Evolutionary conservation across 1,139 yeast species (phyloP), one percentile per base, ranked within the genome.

Genomic region (Debaryomycetaceae sp.): DNA sequence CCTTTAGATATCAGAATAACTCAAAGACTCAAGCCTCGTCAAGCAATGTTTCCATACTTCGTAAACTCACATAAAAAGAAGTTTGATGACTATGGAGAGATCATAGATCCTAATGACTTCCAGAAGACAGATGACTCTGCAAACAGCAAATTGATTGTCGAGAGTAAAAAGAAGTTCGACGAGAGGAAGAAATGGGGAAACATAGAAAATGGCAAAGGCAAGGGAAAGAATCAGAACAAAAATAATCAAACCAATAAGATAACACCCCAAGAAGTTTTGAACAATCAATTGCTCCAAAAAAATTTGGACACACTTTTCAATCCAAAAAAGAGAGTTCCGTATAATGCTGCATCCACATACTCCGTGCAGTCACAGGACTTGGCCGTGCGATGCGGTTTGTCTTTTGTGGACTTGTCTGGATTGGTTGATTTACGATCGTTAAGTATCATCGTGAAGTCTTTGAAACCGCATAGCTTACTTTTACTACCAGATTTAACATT

Each of bases 71-170:
- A 66, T 45, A 79, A 81, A 50, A 72, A 76, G 24, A 80, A 84
- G 51, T 70, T 75, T 40, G 98, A 93, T 59, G 98, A 91, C 55
- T 93, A 91, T 60, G 98, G 98, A 24, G 85, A 81, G 47, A 66
- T 83, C 1, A 80, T 87, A 33, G 79, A 82, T 46, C 70, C 71
- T 37, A 80, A 83, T 37, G 87, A 86, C 54, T 88, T 85, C 57
- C 77, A 78, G 45, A 76, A 75, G 51, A 81, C 78, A 33, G 88
- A 84, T 41, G 83, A 80, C 46, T 59, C 62, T 17, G 60, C 70
- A 35, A 67, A 66, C 48, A 58, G 57, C 36, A 66, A 68, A 47
- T 65, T 72, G 39, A 70, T 72, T 38, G 53, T 65, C 52, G 62
- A 66, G 36, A 67, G 68, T 14, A 65, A 63, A 44, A 59, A 62